Percentiles rank a stretch among this genome's conserved stretches.
Conservation (phyloP, 108 stramenopile species). For the Cyclotella baltica region DNA sequence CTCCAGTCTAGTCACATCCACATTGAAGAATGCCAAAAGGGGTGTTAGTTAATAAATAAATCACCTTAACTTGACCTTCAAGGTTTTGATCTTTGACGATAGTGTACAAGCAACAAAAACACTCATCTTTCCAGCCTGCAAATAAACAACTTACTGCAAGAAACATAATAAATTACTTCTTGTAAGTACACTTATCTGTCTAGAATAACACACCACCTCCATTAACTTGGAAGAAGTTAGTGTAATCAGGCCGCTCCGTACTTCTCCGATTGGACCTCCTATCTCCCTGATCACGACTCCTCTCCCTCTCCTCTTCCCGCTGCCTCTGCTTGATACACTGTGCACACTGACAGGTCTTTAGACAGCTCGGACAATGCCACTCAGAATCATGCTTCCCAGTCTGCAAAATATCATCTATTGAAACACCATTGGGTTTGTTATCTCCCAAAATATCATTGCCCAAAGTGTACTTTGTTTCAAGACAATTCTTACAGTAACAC, state of each 20-base stretch:
- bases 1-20: no score
- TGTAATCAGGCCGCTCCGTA: neutral
- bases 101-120: no score
- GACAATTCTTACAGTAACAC: slow-evolving; percentile 31
- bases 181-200: neutral
- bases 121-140: no score
- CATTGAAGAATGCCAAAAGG: no score
- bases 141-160: no score
- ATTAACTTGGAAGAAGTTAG: neutral
- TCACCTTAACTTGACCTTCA: no score
- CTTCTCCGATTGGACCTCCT: neutral
- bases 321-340: slow-evolving; percentile 33
- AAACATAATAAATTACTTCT: no score
- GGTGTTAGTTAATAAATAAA: no score
- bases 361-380: slow-evolving; percentile 52
- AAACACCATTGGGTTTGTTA: slow-evolving; percentile 12
- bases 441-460: slow-evolving; percentile 22
- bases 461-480: slow-evolving; percentile 33
- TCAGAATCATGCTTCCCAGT: slow-evolving; percentile 12
- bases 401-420: slow-evolving; percentile 27
- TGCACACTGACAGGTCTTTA: slow-evolving; percentile 28
- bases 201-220: neutral
- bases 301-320: slow-evolving; percentile 40
- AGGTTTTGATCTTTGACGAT: no score
- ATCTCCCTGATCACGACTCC: slow-evolving; percentile 16